Percentiles rank a stretch among this genome's conserved stretches.
phyloP scores from a whole-genome alignment of 1,139 yeast genomes.

The Pichia kudriavzevii region DNA sequence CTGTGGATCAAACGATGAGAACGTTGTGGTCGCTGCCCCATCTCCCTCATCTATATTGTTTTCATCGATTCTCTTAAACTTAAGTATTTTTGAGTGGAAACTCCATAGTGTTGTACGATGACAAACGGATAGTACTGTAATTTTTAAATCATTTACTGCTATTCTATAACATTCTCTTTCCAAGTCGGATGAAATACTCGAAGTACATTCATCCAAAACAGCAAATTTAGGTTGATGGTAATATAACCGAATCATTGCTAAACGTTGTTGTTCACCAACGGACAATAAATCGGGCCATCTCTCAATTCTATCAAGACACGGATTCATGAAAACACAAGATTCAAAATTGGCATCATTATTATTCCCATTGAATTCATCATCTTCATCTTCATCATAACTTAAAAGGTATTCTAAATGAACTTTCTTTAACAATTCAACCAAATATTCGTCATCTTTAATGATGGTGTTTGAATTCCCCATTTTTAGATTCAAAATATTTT shows the following conservation, averaged over 20 bases:
- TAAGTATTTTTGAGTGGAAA: conserved; percentile 75
- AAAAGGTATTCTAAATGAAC: conserved; percentile 54
- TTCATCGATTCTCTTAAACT: conserved; percentile 35
- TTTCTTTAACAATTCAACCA: conserved; percentile 52
- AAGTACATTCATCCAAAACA: conserved; percentile 90
- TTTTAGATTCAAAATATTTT: conserved; percentile 25
- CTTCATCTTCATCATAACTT: conserved; percentile 14
- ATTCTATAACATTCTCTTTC: conserved; percentile 84
- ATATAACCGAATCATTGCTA: conserved; percentile 89
- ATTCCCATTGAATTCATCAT: conserved; percentile 11
- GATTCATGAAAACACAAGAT: conserved; percentile 12
- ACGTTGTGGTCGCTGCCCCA: conserved; percentile 20
- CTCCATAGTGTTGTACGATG: conserved; percentile 92
- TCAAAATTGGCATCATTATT: not conserved
- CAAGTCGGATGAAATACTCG: conserved; percentile 86
- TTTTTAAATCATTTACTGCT: conserved; percentile 66
- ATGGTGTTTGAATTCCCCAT: conserved; percentile 10
- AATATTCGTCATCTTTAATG: conserved; percentile 51
- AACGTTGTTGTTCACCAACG: conserved; percentile 86
- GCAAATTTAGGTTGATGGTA: conserved; percentile 91
- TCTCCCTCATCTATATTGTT: conserved; percentile 5
- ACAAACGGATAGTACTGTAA: conserved; percentile 82
- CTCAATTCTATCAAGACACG: conserved; percentile 50
- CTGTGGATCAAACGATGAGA: conserved; percentile 26
- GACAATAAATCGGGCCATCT: conserved; percentile 89